Base-by-base conservation (phyloP, 2,329 filamentous ascomycete genomes). In the Juglanconis oblonga region DNA sequence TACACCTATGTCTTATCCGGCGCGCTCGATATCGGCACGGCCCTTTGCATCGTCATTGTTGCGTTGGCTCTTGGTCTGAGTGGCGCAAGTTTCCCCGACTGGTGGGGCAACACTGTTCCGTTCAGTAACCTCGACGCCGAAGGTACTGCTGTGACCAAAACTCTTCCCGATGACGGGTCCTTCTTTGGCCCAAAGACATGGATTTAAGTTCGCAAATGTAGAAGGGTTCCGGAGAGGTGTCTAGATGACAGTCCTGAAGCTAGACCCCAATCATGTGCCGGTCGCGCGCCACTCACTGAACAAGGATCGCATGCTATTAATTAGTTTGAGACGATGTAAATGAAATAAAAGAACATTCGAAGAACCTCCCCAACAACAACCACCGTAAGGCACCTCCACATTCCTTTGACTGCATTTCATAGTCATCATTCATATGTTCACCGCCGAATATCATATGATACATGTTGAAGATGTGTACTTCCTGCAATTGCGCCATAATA, bases 1-100 rank as follows among this genome's bases (percentile, higher is more conserved):
- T 86, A 85, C 73, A 87, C 86, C 71, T 87, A 86, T 60, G 76
- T 85, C 56, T 73, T 84, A 0, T 85, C 83, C 9, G 84, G 83
- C 0, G 83, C 80, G 2, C 74, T 87, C 45, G 83, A 86, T 55
- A 79, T 81, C 45, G 84, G 83, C n/a, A 78, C 85, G 1, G 81
- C 81, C 0, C 68, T 87, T n/a, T 79, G 81, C 35, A 79, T 86
- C 51, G 69, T 86, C 40, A 76, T 86, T 47, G 80, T 82, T 64
- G 68, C 66, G n/a, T 70, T 84, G 29, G 74, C 76, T 40, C 73
- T 83, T 48, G 75, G 75, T 51, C 71, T 82, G 67, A 81, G 78
- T 47, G 71, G 72, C 57, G 74, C 75, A 5, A 57, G 69, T 0
- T 73, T 83, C 59, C 79, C 81, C 0, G 59, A 67, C 0, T 87